Percentiles rank a stretch among this genome's conserved stretches.
These are phyloP conservation scores for Trametes maxima DNA, from an alignment of 768 basidiomycete genomes.

Conservation along the genomic window DNA sequence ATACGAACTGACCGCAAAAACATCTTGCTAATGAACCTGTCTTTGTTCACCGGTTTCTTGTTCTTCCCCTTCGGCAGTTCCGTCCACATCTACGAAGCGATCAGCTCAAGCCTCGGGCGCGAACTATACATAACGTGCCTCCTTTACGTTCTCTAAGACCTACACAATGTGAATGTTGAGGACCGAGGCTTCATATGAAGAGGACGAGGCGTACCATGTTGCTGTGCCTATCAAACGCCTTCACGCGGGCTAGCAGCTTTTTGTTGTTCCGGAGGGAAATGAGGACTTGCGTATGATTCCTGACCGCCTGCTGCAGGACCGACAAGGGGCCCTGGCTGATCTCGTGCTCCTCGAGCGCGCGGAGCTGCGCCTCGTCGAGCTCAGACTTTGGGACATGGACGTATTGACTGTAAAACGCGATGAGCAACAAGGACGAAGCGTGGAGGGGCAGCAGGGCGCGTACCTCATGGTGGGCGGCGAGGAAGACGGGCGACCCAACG, in stretches of 20 bases:
- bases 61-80: slow-evolving; percentile 97
- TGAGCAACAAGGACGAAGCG: slow-evolving; percentile 7
- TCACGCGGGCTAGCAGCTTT: slow-evolving; percentile 92
- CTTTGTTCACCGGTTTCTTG: slow-evolving; percentile 99
- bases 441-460: neutral
- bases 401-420: slow-evolving; percentile 73
- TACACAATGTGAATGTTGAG: slow-evolving; percentile 34
- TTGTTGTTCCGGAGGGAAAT: slow-evolving; percentile 98
- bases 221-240: slow-evolving; percentile 98
- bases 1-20: slow-evolving; percentile 73
- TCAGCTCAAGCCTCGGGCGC: neutral
- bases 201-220: slow-evolving; percentile 76
- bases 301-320: slow-evolving; percentile 94
- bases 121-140: slow-evolving; percentile 51
- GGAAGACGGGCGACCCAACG: slow-evolving; percentile 8
- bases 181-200: neutral
- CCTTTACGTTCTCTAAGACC: slow-evolving; percentile 98
- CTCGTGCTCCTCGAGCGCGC: slow-evolving; percentile 96
- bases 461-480: slow-evolving; percentile 29
- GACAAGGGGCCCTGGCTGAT: slow-evolving; percentile 98
- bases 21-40: slow-evolving; percentile 99
- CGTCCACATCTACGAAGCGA: slow-evolving; percentile 87
- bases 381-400: slow-evolving; percentile 96
- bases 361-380: slow-evolving; percentile 94
- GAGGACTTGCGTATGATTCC: slow-evolving; percentile 96